phyloP scores from a whole-genome alignment of 78 protist species.

The Pigoraptor vietnamica region DNA sequence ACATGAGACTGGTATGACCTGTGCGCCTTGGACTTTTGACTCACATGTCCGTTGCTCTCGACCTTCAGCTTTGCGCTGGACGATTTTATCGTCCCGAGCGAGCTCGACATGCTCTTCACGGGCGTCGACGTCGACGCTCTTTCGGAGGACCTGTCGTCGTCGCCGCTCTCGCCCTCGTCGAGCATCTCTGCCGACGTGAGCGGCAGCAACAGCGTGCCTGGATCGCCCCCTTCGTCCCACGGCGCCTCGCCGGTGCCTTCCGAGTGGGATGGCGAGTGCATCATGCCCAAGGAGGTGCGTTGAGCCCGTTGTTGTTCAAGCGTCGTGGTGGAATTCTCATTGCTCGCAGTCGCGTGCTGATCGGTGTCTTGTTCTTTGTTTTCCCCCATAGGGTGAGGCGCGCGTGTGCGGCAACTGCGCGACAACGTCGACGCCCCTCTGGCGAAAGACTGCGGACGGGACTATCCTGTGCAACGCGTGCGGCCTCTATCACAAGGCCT shows the following conservation, averaged over 20 bases:
- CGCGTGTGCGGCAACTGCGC: constrained; percentile 23
- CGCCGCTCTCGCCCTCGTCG: neutral
- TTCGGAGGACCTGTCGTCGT: neutral
- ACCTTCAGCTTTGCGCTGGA: neutral
- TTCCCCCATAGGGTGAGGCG: neutral
- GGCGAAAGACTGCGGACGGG: constrained; percentile 11
- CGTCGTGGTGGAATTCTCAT: too few relatives aligned
- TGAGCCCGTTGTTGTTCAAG: neutral
- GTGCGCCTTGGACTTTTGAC: too few relatives aligned
- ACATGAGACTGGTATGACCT: too few relatives aligned
- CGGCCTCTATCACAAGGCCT: constrained; percentile 24
- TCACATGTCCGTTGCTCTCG: neutral
- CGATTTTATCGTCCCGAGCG: neutral
- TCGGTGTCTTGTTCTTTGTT: neutral
- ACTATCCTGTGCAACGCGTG: constrained; percentile 32
- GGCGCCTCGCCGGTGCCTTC: neutral
- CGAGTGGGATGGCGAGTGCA: neutral
- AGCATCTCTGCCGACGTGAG: too few relatives aligned
- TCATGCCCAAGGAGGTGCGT: neutral
- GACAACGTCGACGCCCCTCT: constrained; percentile 15
- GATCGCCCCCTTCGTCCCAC: neutral
- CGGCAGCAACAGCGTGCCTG: neutral
- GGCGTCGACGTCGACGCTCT: neutral
- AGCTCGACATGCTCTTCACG: neutral
- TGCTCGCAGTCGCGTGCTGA: too few relatives aligned